Evolutionary conservation across 768 basidiomycete genomes (phyloP), one percentile per base, ranked within the genome.

Genomic region (Holtermannia corniformis): DNA sequence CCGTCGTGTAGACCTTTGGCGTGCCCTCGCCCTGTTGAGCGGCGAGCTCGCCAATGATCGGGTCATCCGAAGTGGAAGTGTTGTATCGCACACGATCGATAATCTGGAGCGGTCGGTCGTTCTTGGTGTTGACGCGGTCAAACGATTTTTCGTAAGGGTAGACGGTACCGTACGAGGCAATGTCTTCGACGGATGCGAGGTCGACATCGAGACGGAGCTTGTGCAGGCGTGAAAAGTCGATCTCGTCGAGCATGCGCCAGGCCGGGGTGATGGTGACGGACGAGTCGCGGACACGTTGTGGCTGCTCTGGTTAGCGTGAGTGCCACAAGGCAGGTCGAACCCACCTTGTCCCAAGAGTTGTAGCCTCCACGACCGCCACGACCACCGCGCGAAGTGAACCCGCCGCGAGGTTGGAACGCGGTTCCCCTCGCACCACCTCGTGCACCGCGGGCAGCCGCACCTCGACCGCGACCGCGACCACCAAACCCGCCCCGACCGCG

Each of bases 81-180:
- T 97, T 97, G 75, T 95, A 99, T 68, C 89, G 86, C 72, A 95
- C 86, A 53, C 90, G 85, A 73, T 97, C 95, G 52, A 92, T 81
- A 44, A 88, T 78, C 65, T 96, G 90, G 23, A 99, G 79, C 46
- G 91, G 85, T 55, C 82, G 81, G 73, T 96, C 91, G 3, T 82
- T 83, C 75, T 90, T 90, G 45, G 95, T 95, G 43, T 85, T 92
- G 68, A 97, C 80, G 51, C 92, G 87, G 74, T 99, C 95, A 70
- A 88, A 99, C 4, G 83, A 76, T 72, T 93, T 93, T 60, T 97
- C 91, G 73, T 96, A 99, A 4, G 85, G 79, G 67, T 83, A 92
- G 49, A 99, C 76, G 50, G 86, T 86, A 44, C 95, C 95, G 68
- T 93, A 88, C 0, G 85, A 55, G 27, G 56, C 64, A 27, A 62